Percentiles rank a stretch among this genome's conserved stretches.
These are phyloP conservation scores for Pythium angustatum DNA, from an alignment of 352 stramenopile genomes.

Conservation along the genomic window DNA sequence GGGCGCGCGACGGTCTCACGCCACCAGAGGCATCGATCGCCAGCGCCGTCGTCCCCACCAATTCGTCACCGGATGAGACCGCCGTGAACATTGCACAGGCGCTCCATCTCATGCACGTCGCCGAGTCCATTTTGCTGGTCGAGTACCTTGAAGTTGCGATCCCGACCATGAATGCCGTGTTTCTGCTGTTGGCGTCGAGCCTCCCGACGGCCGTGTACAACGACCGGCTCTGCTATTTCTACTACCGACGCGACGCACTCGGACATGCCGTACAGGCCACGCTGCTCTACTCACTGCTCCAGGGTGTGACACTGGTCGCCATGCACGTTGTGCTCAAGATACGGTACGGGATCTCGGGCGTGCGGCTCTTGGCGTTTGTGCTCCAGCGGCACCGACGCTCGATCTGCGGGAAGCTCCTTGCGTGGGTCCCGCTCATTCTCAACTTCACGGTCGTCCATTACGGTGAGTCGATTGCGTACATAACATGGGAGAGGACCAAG, in stretches of 20 bases:
- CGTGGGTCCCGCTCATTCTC: conserved; percentile 23
- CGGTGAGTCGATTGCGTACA: conserved; percentile 4
- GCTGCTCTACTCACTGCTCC: conserved; percentile 19
- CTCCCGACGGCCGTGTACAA: conserved; percentile 24
- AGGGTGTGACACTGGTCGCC: conserved; percentile 7
- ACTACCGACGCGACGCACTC: background rate
- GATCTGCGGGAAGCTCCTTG: conserved; percentile 21
- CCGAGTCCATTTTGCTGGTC: conserved; percentile 25
- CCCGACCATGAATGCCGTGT: conserved; percentile 15
- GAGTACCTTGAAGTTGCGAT: conserved; percentile 27
- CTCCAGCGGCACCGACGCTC: conserved; percentile 16
- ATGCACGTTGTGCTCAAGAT: conserved; percentile 9
- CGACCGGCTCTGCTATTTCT: conserved; percentile 7
- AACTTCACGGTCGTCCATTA: conserved; percentile 25
- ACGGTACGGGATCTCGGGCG: conserved; percentile 13
- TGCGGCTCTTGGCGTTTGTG: conserved; percentile 19
- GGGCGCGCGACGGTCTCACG: too few species aligned
- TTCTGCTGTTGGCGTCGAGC: conserved; percentile 12
- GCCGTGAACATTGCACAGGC: background rate
- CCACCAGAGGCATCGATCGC: too few species aligned
- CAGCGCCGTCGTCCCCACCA: background rate
- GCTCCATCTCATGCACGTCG: conserved; percentile 10
- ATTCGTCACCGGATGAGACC: background rate
- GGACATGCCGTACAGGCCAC: background rate
- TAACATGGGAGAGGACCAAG: background rate